Conservation (phyloP, 495 filamentous ascomycete genomes). For the Penicillium psychrofluorescens region DNA sequence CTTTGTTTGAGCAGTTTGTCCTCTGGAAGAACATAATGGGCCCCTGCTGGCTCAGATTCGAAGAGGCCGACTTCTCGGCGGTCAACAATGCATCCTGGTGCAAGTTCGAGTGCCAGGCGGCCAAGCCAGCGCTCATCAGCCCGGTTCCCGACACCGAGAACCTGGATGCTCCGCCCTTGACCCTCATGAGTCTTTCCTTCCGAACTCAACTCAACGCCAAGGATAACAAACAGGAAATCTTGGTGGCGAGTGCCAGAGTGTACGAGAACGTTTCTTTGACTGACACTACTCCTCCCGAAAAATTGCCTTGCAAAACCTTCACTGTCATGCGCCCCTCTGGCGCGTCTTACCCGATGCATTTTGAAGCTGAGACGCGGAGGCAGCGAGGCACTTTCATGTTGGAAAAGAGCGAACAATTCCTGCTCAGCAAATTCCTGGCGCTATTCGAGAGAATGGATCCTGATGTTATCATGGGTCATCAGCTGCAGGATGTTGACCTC, state of each 20-base stretch:
- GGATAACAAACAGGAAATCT: constrained; percentile 93
- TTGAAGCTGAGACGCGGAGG: constrained; percentile 65
- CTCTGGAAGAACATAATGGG: constrained; percentile 98
- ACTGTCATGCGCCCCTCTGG: constrained; percentile 81
- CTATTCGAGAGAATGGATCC: constrained; percentile 82
- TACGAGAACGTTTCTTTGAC: constrained; percentile 85
- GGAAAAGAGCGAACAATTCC: constrained; percentile 71
- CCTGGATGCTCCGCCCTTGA: constrained; percentile 75
- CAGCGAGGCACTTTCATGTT: constrained; percentile 69
- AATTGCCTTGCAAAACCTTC: constrained; percentile 81
- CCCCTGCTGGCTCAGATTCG: constrained; percentile 90
- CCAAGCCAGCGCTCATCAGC: constrained; percentile 65
- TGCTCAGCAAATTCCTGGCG: constrained; percentile 82
- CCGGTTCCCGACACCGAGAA: constrained; percentile 67
- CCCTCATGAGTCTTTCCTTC: constrained; percentile 87
- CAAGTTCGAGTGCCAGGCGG: constrained; percentile 82
- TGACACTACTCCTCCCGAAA: constrained; percentile 82
- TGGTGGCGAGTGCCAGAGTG: constrained; percentile 80
- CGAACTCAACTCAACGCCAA: constrained; percentile 83
- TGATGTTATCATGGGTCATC: constrained; percentile 91
- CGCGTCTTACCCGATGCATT: constrained; percentile 71
- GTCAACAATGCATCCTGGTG: constrained; percentile 95
- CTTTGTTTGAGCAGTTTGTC: constrained; percentile 95
- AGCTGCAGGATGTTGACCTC: constrained; percentile 93
- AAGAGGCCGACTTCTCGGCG: constrained; percentile 71